phyloP scores from a whole-genome alignment of 2,329 filamentous ascomycete species.

The Colletotrichum musae region DNA sequence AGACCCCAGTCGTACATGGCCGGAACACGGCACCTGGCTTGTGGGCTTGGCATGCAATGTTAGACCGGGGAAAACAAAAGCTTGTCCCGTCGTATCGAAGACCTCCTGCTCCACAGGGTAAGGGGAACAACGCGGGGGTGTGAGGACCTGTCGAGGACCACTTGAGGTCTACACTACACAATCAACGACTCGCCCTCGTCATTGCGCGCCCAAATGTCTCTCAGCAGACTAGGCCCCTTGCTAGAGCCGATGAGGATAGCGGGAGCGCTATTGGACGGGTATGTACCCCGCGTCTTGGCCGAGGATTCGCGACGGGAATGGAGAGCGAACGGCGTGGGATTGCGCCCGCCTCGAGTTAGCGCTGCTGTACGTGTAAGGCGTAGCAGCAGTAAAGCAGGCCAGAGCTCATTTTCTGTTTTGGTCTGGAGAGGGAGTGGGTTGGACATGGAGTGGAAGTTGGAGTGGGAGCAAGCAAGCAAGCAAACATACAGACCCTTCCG shows the following conservation, averaged over 20 bases:
- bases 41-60: conserved; percentile 34
- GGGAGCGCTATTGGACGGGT: conserved; percentile 41
- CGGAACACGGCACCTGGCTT: conserved; percentile 34
- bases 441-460: too few species aligned
- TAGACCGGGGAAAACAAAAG: conserved; percentile 34
- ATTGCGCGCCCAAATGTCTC: conserved; percentile 14
- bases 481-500: not conserved
- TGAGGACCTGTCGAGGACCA: conserved; percentile 3
- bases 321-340: conserved; percentile 8
- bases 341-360: conserved; percentile 25
- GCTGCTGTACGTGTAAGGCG: conserved; percentile 17
- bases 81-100: conserved; percentile 38
- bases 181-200: conserved; percentile 30
- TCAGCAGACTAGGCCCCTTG: conserved; percentile 24
- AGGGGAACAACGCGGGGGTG: conserved; percentile 5
- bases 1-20: conserved; percentile 15
- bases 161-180: not conserved
- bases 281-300: conserved; percentile 40
- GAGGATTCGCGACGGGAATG: conserved; percentile 10
- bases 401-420: too few species aligned
- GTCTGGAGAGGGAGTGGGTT: too few species aligned
- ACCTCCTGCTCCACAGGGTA: conserved; percentile 11
- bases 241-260: conserved; percentile 15
- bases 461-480: too few species aligned
- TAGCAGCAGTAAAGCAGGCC: not conserved